These are phyloP conservation scores for Hyaloperonospora arabidopsidis DNA, from an alignment of 352 stramenopile genomes.

Conservation along the genomic window DNA sequence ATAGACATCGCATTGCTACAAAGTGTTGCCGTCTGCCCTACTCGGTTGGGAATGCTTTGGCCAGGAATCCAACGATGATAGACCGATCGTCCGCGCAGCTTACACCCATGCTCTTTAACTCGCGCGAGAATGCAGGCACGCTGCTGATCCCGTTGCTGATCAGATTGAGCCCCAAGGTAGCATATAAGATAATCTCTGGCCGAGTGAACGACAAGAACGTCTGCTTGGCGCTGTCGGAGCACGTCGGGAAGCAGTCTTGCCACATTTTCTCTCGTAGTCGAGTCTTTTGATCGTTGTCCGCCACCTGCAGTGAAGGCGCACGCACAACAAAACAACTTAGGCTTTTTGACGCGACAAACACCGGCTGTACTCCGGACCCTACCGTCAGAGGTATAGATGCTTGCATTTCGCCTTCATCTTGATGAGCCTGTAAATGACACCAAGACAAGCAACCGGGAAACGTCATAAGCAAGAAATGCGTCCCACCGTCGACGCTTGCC, in stretches of 20 bases:
- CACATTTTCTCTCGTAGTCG: conserved; percentile 65
- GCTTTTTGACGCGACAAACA: neutral
- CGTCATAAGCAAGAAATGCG: neutral
- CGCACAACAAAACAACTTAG: neutral
- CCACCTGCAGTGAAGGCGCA: conserved; percentile 16
- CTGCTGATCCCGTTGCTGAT: conserved; percentile 81
- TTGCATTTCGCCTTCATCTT: conserved; percentile 15
- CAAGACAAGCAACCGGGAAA: neutral
- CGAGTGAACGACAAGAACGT: conserved; percentile 70
- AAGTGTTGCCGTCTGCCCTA: conserved; percentile 15
- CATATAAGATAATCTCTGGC: conserved; percentile 70
- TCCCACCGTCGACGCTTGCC: conserved; percentile 6
- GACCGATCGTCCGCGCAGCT: conserved; percentile 61
- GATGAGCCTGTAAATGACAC: conserved; percentile 9
- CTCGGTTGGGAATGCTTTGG: conserved; percentile 62
- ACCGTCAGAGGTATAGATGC: conserved; percentile 19
- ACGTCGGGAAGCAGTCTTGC: conserved; percentile 76
- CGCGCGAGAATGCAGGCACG: conserved; percentile 69
- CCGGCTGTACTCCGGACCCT: neutral
- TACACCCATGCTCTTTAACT: conserved; percentile 71
- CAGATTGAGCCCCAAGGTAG: conserved; percentile 75
- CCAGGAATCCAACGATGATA: conserved; percentile 71
- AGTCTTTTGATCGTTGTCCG: conserved; percentile 36
- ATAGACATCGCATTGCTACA: conserved; percentile 26
- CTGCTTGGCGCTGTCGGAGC: conserved; percentile 58